Evolutionary conservation across 768 basidiomycete species (phyloP), one percentile per base, ranked within the genome.

Genomic region (Auricularia sp.): DNA sequence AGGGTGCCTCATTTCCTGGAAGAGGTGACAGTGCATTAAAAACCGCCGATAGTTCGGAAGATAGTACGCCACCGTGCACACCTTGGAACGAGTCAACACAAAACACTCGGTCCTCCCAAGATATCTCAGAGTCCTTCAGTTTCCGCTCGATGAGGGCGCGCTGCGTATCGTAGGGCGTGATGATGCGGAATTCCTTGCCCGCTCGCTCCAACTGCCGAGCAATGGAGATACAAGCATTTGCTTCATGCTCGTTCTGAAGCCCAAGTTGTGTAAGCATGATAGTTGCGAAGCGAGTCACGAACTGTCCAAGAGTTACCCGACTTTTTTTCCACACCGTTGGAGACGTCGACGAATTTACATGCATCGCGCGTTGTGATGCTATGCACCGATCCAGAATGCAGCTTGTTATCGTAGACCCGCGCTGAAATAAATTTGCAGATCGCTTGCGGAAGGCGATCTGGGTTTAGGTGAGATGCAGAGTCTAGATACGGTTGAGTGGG

Each of bases 81-180:
- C 90, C 90, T 84, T 91, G 90, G 68, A 90, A 91, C 0, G 86
- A 83, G 69, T 91, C 89, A 33, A 91, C 84, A 71, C 87, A 90
- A 76, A 88, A 91, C 63, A 84, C 85, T 63, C 78, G 91, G 68
- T 92, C 82, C 47, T 51, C 5, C 76, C 76, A 79, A 2, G 76
- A 64, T 0, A 92, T 73, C 0, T 77, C 80, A 44, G 74, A 18
- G 0, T 65, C 56, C 68, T 85, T 81, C 70, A 94, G 80, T 16
- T 71, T 71, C 3, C 76, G 70, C 73, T 92, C 88, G 72, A 93
- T 80, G 3, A 73, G 62, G 59, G 71, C 79, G 11, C 88, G 79
- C 71, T 94, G 91, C 5, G 79, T 83, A 72, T 89, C 89, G 79
- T 94, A 94, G 0, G 91, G 91, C 7, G 89, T 92, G 61, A 94